Evolutionary conservation across 2,329 filamentous ascomycete genomes (phyloP), one percentile per base, ranked within the genome.

Genomic region (Dryadomyces sulphureus): DNA sequence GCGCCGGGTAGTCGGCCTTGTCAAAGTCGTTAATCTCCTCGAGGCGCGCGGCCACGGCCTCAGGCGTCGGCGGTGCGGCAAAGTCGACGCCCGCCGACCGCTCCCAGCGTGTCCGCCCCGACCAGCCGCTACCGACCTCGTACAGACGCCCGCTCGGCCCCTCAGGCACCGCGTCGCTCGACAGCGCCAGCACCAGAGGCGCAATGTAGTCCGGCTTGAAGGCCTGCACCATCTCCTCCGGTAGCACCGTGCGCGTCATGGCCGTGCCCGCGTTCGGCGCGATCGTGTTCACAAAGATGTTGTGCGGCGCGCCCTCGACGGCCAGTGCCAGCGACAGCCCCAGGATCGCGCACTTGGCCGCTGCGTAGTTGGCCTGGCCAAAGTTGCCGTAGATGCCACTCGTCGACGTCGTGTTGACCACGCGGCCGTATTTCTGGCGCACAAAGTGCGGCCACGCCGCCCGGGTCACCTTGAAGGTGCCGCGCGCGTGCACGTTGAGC

Each of bases 201-300:
- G 92, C 92, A 63, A 98, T 89, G 66, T 94, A 96, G 61, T 96
- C 90, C 49, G 92, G 92, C 79, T 96, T 98, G 75, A 98, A 94
- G 40, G 92, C 90, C 70, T 96, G 89, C 17, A 98, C 89, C 69
- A 96, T 79, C 70, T 98, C 92, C 66, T 94, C 88, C 25, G 92
- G 92, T 72, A 98, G 77, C 62, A 98, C 85, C 43, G 85, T 90
- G 55, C 81, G 77, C 47, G 92, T 98, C 85, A 98, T 92, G 60
- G 82, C 80, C 39, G 92, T 98, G 56, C 92, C 92, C 35, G 92
- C 92, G 59, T 96, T 98, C 55, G 92, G 92, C 21, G 92, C 92
- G 58, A 98, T 95, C 48, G 89, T 94, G 75, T 98, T 98, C 64
- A 94, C 86, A 57, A 79, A 88, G 65, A 98, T 96, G 73, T 95